Conservation (phyloP, 768 basidiomycete genomes). For the Fibroporia radiculosa region DNA sequence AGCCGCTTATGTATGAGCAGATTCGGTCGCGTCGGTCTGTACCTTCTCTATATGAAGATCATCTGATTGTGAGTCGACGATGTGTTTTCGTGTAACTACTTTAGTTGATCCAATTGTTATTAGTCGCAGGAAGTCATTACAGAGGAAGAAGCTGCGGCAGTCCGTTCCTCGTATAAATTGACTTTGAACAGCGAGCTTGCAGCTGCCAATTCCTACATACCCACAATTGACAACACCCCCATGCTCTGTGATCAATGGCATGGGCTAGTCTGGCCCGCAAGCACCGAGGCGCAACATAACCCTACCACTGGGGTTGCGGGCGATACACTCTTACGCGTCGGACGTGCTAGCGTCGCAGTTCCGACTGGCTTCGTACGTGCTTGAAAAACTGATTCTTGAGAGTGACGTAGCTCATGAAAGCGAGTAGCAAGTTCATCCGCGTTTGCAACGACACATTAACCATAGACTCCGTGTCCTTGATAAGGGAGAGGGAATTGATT, state of each 20-base stretch:
- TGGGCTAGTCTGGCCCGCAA: conserved; percentile 51
- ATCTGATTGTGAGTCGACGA: conserved; percentile 51
- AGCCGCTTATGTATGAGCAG: conserved; percentile 86
- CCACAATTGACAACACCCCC: conserved; percentile 39
- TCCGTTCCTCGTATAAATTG: conserved; percentile 52
- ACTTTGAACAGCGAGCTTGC: conserved; percentile 58
- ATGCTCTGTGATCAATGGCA: conserved; percentile 66
- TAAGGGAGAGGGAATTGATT: conserved; percentile 69
- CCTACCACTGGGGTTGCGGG: conserved; percentile 63
- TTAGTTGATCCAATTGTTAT: neutral
- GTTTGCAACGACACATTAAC: conserved; percentile 75
- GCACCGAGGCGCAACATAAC: conserved; percentile 37
- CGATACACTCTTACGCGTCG: conserved; percentile 48
- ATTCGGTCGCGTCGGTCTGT: conserved; percentile 73
- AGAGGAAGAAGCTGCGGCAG: conserved; percentile 34
- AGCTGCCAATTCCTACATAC: conserved; percentile 39
- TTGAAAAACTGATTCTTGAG: conserved; percentile 1
- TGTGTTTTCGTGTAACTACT: neutral
- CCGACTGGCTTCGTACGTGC: conserved; percentile 57
- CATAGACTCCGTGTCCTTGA: conserved; percentile 64
- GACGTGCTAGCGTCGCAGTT: conserved; percentile 56
- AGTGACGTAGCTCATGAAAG: neutral
- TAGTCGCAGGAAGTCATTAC: conserved; percentile 44
- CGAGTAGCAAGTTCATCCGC: conserved; percentile 69
- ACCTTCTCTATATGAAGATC: conserved; percentile 75